Evolutionary conservation across 2,329 filamentous ascomycete genomes (phyloP), one percentile per base, ranked within the genome.

Genomic region (Colletotrichum sublineola): DNA sequence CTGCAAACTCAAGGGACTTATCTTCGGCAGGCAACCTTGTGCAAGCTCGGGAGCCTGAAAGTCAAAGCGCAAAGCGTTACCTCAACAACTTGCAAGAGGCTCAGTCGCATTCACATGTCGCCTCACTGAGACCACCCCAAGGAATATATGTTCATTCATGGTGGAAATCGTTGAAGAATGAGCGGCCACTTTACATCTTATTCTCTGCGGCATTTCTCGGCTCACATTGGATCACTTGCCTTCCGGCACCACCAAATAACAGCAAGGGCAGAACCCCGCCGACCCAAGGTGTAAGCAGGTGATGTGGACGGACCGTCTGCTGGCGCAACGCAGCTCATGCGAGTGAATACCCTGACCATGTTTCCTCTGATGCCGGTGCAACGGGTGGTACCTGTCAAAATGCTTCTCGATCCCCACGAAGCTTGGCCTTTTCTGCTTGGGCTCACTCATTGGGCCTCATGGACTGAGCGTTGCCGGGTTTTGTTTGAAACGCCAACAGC

Each of bases 401-500:
- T 50, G 31, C n/a, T 68, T 63, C 57, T 20, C 36, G 31, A 31
- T 12, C 53, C 24, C 68, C 64, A 63, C 57, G 18, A 50, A 36
- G 40, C 68, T 71, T 71, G 64, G 68, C 68, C 33, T 53, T 36
- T 20, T 46, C 31, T 40, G 63, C 48, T 62, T 31, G 29, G 68
- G 52, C 24, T 24, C 24, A 24, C 44, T 42, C 24, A 15, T 24
- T 57, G 11, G 40, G 38, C 14, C 46, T 40, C 64, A 33, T 36
- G 57, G 64, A 63, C 63, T 46, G 68, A 42, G 46, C 55, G 36
- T 40, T 50, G 46, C 40, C 20, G 55, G 46, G 33, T 33, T 56
- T 36, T 63, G 50, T 44, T 68, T 63, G 64, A 68, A 71, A 68
- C 57, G n/a, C n/a, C 42, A 68, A 18, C 42, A 31, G 44, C 57